phyloP scores from a whole-genome alignment of 139 green algal genomes.

The Chlorella sp. region DNA sequence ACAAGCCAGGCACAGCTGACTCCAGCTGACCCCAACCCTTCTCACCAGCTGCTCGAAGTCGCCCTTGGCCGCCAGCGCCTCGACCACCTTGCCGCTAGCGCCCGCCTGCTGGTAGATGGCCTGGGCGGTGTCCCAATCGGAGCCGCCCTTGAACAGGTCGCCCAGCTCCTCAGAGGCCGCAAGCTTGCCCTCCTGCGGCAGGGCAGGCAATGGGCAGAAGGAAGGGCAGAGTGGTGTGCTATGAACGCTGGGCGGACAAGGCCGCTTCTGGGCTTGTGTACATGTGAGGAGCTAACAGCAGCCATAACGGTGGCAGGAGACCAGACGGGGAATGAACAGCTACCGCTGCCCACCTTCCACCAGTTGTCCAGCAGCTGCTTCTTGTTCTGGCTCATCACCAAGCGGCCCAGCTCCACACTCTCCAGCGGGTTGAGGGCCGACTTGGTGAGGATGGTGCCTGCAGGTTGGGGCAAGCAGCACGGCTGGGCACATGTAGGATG shows the following conservation, averaged over 20 bases:
- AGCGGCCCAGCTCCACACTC: slow-evolving; percentile 91
- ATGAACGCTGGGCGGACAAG: too few relatives aligned
- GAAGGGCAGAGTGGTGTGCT: too few relatives aligned
- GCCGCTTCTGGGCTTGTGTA: too few relatives aligned
- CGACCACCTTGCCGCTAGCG: slow-evolving; percentile 78
- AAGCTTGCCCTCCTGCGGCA: slow-evolving; percentile 86
- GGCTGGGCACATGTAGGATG: too few relatives aligned
- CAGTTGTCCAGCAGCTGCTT: slow-evolving; percentile 98
- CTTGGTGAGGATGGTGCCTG: slow-evolving; percentile 89
- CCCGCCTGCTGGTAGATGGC: slow-evolving; percentile 88
- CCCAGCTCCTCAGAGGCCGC: slow-evolving; percentile 95
- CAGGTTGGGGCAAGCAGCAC: too few relatives aligned
- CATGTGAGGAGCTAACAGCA: too few relatives aligned
- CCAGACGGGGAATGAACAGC: too few relatives aligned
- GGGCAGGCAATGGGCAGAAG: neutral
- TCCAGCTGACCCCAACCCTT: neutral
- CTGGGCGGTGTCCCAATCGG: slow-evolving; percentile 94
- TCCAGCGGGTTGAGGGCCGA: slow-evolving; percentile 95
- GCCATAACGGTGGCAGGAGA: too few relatives aligned
- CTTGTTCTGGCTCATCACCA: slow-evolving; percentile 98
- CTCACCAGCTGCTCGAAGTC: slow-evolving; percentile 91
- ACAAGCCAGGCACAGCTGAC: too few relatives aligned
- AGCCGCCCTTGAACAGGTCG: slow-evolving; percentile 86
- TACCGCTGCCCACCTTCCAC: slow-evolving; percentile 85
- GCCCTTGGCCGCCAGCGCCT: slow-evolving; percentile 92